Evolutionary conservation across 1,139 yeast species (phyloP).

Genomic region (Candida freyschussii): DNA sequence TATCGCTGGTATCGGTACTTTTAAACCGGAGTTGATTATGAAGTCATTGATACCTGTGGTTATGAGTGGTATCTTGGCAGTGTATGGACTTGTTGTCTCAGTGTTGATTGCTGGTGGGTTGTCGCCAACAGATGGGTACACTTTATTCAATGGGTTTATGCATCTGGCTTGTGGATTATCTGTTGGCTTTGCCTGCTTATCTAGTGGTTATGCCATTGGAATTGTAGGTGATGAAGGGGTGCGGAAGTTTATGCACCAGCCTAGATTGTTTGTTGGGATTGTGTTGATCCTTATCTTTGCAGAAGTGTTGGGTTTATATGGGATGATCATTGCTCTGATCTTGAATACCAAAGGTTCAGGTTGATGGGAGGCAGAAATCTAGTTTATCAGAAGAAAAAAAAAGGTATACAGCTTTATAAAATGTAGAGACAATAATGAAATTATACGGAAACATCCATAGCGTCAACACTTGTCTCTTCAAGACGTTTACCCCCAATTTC

Average conservation of each 20-base stretch:
- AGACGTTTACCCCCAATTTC: conserved; percentile 36
- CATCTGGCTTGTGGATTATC: conserved; percentile 94
- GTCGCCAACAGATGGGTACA: conserved; percentile 68
- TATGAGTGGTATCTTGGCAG: conserved; percentile 97
- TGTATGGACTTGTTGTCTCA: conserved; percentile 93
- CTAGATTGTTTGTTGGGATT: conserved; percentile 88
- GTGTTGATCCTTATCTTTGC: conserved; percentile 96
- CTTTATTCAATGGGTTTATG: conserved; percentile 93
- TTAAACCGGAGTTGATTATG: conserved; percentile 79
- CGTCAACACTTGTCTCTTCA: conserved; percentile 5
- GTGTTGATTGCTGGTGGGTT: conserved; percentile 93
- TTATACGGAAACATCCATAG: neutral
- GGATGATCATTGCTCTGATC: conserved; percentile 87
- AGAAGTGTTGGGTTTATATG: conserved; percentile 95
- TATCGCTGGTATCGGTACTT: conserved; percentile 85
- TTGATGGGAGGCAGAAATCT: no score
- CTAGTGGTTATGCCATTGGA: conserved; percentile 98
- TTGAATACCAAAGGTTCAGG: conserved; percentile 85
- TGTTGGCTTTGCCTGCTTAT: conserved; percentile 94
- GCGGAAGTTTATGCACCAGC: conserved; percentile 94
- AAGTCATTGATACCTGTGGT: conserved; percentile 89
- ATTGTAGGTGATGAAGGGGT: conserved; percentile 99
- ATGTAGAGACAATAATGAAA: neutral
- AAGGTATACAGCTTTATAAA: neutral
- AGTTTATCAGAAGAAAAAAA: neutral